These are phyloP conservation scores for Amphichorda felina DNA, from an alignment of 2,329 filamentous ascomycete species.

Conservation along the genomic window DNA sequence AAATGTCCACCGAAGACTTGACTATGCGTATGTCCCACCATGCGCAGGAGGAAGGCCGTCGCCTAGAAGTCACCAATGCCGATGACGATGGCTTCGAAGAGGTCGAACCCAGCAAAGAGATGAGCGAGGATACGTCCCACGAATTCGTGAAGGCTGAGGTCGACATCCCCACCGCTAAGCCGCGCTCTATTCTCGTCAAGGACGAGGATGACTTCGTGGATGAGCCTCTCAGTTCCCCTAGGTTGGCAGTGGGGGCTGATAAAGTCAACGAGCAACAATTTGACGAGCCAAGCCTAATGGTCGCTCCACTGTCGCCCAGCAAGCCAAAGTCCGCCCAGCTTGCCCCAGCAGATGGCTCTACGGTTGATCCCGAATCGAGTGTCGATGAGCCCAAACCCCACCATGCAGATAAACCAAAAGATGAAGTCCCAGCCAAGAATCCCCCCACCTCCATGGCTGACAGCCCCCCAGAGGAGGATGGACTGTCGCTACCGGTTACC, in stretches of 20 bases:
- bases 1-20: constrained; percentile 40
- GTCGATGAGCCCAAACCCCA: neutral
- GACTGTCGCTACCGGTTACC: constrained; percentile 1
- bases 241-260: constrained; percentile 48
- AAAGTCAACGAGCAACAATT: constrained; percentile 38
- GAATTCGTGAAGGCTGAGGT: constrained; percentile 52
- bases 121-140: constrained; percentile 61
- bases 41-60: constrained; percentile 39
- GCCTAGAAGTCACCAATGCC: constrained; percentile 68
- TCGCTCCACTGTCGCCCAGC: constrained; percentile 44
- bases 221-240: constrained; percentile 60
- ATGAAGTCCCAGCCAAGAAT: neutral
- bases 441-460: neutral
- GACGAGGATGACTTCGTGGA: constrained; percentile 69
- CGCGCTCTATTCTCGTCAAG: constrained; percentile 24
- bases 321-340: constrained; percentile 18
- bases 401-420: neutral
- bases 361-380: neutral
- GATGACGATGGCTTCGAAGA: constrained; percentile 92
- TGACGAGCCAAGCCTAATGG: constrained; percentile 43
- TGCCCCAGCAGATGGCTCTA: constrained; percentile 1
- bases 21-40: constrained; percentile 44
- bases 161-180: constrained; percentile 25
- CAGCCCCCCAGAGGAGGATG: neutral
- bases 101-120: constrained; percentile 57